Conservation (phyloP, 331 rosid genomes). For the Pyrus hybrid region DNA sequence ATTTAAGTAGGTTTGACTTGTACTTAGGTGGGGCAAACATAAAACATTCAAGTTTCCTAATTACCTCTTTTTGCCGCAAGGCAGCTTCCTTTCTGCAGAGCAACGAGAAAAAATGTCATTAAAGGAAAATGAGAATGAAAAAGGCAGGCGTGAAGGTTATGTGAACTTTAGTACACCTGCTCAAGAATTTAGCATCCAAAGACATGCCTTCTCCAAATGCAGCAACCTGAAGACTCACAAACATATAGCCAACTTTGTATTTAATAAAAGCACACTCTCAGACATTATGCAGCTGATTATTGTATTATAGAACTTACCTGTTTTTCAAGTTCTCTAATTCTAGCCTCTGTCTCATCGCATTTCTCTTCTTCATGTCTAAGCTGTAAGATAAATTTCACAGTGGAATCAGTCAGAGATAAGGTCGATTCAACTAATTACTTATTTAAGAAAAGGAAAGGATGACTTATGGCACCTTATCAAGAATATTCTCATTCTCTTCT, state of each 20-base stretch:
- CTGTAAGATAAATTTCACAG: conserved; percentile 38
- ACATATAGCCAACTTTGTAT: conserved; percentile 10
- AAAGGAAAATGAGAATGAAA: conserved; percentile 14
- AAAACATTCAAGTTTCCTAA: conserved; percentile 9
- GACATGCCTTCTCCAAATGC: conserved; percentile 92
- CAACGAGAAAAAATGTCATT: conserved; percentile 10
- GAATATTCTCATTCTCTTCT: conserved; percentile 71
- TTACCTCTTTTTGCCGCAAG: conserved; percentile 89
- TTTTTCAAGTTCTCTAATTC: conserved; percentile 88
- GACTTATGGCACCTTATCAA: conserved; percentile 52
- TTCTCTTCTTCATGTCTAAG: conserved; percentile 82
- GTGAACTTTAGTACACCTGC: conserved; percentile 61
- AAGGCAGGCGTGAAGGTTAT: conserved; percentile 11
- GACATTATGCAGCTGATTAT: neutral
- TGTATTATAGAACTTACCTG: conserved; percentile 49
- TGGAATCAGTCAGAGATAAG: conserved; percentile 13
- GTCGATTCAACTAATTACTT: neutral
- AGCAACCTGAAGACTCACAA: conserved; percentile 59
- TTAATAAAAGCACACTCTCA: neutral
- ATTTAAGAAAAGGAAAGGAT: neutral
- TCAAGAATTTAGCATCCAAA: conserved; percentile 95
- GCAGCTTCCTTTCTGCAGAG: conserved; percentile 88
- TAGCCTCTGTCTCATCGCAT: conserved; percentile 73
- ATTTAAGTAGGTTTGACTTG: neutral
- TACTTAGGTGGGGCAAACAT: neutral